phyloP scores from a whole-genome alignment of 148 eudicot genomes.

The Nepenthes mirabilis region DNA sequence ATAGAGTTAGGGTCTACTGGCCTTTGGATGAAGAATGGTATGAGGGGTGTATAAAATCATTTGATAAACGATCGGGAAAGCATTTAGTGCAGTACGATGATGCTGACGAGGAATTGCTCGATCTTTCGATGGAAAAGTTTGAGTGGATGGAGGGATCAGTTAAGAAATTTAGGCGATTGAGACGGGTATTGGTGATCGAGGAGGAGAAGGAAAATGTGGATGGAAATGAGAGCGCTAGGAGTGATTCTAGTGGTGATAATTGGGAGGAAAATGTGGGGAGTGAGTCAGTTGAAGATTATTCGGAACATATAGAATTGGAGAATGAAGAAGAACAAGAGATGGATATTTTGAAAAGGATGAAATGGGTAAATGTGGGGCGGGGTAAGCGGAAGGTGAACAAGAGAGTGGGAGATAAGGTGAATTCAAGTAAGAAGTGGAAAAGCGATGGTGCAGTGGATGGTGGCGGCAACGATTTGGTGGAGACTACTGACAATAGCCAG shows the following conservation, averaged over 20 bases:
- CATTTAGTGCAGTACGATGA: constrained; percentile 87
- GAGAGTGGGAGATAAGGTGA: constrained; percentile 13
- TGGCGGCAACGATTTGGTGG: constrained; percentile 17
- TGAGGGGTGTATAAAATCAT: constrained; percentile 59
- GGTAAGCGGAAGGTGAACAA: constrained; percentile 17
- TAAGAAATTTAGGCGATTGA: constrained; percentile 41
- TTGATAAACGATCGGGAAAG: constrained; percentile 38
- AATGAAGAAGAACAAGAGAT: constrained; percentile 25
- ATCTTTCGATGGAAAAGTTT: constrained; percentile 50
- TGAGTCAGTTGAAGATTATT: constrained; percentile 30
- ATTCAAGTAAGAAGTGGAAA: constrained; percentile 39
- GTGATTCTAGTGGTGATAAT: constrained; percentile 68
- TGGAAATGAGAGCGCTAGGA: constrained; percentile 14
- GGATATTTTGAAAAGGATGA: constrained; percentile 11
- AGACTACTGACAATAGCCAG: constrained; percentile 14
- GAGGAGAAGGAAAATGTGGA: constrained; percentile 33
- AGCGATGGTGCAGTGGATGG: constrained; percentile 16
- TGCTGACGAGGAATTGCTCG: constrained; percentile 58
- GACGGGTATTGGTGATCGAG: constrained; percentile 23
- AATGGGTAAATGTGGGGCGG: constrained; percentile 8
- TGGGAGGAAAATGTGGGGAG: constrained; percentile 51
- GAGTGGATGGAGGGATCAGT: constrained; percentile 49
- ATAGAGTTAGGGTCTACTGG: constrained; percentile 76
- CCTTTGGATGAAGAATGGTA: constrained; percentile 78
- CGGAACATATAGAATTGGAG: constrained; percentile 50